phyloP scores from a whole-genome alignment of 2,329 filamentous ascomycete species.

The Penicillium sp. region DNA sequence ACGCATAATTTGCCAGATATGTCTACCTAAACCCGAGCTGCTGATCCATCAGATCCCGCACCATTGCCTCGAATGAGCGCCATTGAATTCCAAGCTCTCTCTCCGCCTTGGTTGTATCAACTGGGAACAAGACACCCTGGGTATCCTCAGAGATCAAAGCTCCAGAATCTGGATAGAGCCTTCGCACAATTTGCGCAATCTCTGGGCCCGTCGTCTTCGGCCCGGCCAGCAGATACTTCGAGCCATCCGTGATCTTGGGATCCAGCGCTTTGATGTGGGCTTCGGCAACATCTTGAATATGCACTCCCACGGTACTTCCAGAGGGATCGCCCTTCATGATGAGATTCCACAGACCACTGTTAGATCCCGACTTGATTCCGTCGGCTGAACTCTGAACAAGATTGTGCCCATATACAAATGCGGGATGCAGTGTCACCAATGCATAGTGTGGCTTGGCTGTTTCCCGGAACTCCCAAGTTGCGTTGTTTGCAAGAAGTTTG shows the following conservation, averaged over 20 bases:
- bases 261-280: slow-evolving; percentile 25
- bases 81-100: slow-evolving; percentile 24
- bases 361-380: slow-evolving; percentile 10
- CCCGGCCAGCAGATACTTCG: slow-evolving; percentile 20
- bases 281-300: slow-evolving; percentile 28
- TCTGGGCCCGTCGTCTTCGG: slow-evolving; percentile 11
- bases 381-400: slow-evolving; percentile 19
- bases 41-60: slow-evolving; percentile 23
- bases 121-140: neutral
- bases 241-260: slow-evolving; percentile 16
- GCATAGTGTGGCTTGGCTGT: slow-evolving; percentile 17
- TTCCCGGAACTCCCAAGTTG: slow-evolving; percentile 20
- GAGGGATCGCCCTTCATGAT: slow-evolving; percentile 15
- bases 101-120: slow-evolving; percentile 20
- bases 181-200: slow-evolving; percentile 15
- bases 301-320: slow-evolving; percentile 13
- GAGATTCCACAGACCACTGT: slow-evolving; percentile 13
- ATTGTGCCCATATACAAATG: slow-evolving; percentile 24
- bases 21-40: slow-evolving; percentile 14
- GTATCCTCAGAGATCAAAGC: slow-evolving; percentile 8
- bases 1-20: too few species aligned
- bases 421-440: slow-evolving; percentile 24
- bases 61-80: slow-evolving; percentile 20
- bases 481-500: slow-evolving; percentile 25
- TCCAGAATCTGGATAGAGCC: slow-evolving; percentile 15